Base-by-base conservation (phyloP, 2,329 filamentous ascomycete species). In the Lachnellula occidentalis region DNA sequence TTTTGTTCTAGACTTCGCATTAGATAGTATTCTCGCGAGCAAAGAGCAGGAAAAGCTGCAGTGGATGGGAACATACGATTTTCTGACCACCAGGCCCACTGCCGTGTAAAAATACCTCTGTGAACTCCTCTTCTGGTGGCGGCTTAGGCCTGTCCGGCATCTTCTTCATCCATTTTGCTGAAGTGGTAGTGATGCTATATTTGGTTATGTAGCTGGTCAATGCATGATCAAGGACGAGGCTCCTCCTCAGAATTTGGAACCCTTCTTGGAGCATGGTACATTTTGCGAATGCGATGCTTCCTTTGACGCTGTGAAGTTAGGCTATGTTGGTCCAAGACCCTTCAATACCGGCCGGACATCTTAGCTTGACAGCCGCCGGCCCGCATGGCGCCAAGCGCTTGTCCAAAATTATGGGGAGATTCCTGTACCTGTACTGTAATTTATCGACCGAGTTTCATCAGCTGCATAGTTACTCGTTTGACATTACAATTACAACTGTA, bases 11-110 rank as follows among this genome's bases (percentile, higher is more conserved):
- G 27, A 19, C 17, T 24, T 17, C n/a, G 34, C n/a, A 17, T 53
- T 54, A 59, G 53, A 45, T 3, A 37, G 27, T 22, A 50, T 22
- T 15, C 21, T 7, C 7, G 19, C 15, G 9, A 27, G 12, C 2
- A 49, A 31, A 24, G 19, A 43, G 48, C 11, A 9, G 53, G 12
- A 22, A 6, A 48, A 51, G 41, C 14, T 15, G 14, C 45, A 45
- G 19, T 46, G 15, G 49, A 43, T 43, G 21, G 54, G 36, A 46
- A 69, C 75, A 51, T 72, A 90, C 87, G 74, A 97, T 97, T 71
- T 96, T 96, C 70, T 99, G 94, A 0, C 94, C 94, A 22, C 94
- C 94, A 0, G 94, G 92, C 1, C 94, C 94, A 63, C 83, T 88
- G 64, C 94, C 94, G 70, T 94, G 95, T 57, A 99, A 78, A 73